Evolutionary conservation across 192 early-diverging fungal species (phyloP), one percentile per base, ranked within the genome.

Genomic region (Phlyctochytrium bullatum): DNA sequence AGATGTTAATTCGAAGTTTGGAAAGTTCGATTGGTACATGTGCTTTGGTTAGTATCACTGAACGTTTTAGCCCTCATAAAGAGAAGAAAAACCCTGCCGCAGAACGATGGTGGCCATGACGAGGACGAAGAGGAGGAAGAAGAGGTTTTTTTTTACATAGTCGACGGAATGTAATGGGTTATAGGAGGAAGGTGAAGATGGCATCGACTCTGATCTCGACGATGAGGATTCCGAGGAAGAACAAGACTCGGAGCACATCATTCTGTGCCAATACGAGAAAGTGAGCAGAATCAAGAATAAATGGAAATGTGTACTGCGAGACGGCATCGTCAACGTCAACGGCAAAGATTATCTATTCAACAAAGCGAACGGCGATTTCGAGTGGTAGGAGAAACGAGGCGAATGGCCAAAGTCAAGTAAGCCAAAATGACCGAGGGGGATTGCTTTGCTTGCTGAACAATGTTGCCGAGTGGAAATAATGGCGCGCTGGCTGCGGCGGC

Each of bases 231-330:
- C 68, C 25, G 78, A 80, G 23, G 76, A 73, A 23, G 60, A 56
- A 24, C 36, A 61, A 51, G 63, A 78, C 20, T 4, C 57, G 12
- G 68, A 69, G 4, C 60, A 75, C 66, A 36, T 79, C 36, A 69
- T 83, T 62, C 61, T 83, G 35, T 78, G 80, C 62, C 82, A 76
- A 65, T 83, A 79, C 64, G 82, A 83, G 73, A 76, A 83, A 72
- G 82, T 98, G 31, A 90, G 88, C 16, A 84, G 95, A 50, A 94
- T 92, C 61, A 99, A 97, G 79, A 99, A 96, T 83, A 97, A 95
- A 80, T 99, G 97, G 97, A 97, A 97, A 85, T 97, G 93, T 72
- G 86, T 93, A 2, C 80, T 99, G 53, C 92, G 93, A 76, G 97
- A 99, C 70, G 97, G 97, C 17, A 96, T 99, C 71, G 90, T 96